Evolutionary conservation across 2,329 filamentous ascomycete species (phyloP), one percentile per base, ranked within the genome.

Genomic region (Truncatella angustata): DNA sequence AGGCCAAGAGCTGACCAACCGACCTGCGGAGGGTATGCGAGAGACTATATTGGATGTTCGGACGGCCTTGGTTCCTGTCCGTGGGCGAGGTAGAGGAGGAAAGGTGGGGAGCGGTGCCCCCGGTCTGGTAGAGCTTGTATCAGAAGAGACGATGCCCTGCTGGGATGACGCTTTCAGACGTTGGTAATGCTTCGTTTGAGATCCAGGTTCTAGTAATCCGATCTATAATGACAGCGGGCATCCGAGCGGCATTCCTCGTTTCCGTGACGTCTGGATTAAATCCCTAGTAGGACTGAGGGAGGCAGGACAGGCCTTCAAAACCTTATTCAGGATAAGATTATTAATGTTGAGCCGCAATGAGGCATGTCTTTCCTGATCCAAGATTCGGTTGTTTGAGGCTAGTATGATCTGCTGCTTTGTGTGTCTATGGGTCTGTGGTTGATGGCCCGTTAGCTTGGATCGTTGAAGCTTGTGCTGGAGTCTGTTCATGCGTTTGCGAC

Each of bases 161-260:
- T 62, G 57, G 64, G 64, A 57, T 66, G 60, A 64, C 63, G 64
- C 59, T 66, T 66, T 76, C 66, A 67, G 66, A 69, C 63, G 70
- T 70, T 64, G 66, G 67, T 66, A 66, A 64, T 65, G 66, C 66
- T 66, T 69, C 66, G 68, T 73, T 71, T 64, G 74, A 72, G 65
- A 74, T 74, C 75, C 75, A 78, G 57, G 72, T 74, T 71, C 73
- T 73, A 61, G 67, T 67, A 61, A 75, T 77, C 70, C 70, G 73
- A 73, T 79, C 74, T 78, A 77, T 75, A 61, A 71, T 71, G 66
- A 73, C 71, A 69, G 75, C 70, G 65, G 72, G 78, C 79, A 82
- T 81, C 69, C 74, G 77, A 73, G 71, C 77, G 73, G 69, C 72
- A 77, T 76, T 62, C 60, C 53, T 44, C 49, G 51, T 54, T 61